phyloP scores from a whole-genome alignment of 2,329 filamentous ascomycete genomes.

The Apiospora arundinis region DNA sequence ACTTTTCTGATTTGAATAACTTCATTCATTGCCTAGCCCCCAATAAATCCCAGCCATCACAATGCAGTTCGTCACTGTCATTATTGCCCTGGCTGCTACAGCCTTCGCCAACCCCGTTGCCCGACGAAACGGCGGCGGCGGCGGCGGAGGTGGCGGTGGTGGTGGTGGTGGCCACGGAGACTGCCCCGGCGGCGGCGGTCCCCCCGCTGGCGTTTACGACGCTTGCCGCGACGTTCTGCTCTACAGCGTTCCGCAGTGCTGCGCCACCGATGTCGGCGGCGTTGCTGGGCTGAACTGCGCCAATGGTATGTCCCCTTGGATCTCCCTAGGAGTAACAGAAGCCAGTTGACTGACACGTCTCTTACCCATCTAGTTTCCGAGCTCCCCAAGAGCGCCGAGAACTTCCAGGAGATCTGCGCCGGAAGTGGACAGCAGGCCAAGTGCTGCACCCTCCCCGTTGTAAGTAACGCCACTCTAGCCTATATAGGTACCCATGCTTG shows the following conservation, averaged over 20 bases:
- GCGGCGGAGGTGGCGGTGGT: neutral
- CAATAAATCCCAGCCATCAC: no score
- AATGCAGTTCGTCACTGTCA: neutral
- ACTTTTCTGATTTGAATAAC: neutral
- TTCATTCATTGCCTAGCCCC: neutral
- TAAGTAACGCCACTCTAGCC: no score
- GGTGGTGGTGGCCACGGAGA: neutral
- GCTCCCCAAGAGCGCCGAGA: neutral
- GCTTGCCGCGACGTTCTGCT: conserved; percentile 7
- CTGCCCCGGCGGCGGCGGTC: neutral
- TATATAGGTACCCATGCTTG: no score
- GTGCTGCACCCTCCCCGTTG: conserved; percentile 7
- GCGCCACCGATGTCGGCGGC: neutral
- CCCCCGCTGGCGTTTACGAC: neutral
- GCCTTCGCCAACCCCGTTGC: conserved; percentile 1
- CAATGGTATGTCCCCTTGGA: neutral
- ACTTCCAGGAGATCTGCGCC: conserved; percentile 4
- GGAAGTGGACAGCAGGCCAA: neutral
- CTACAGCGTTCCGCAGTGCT: conserved; percentile 8
- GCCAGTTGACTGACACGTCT: neutral
- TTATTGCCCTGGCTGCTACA: neutral
- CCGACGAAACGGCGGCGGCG: neutral
- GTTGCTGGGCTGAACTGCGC: conserved; percentile 5
- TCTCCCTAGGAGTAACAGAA: neutral
- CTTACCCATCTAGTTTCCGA: neutral